Percentiles rank a stretch among this genome's conserved stretches.
These are phyloP conservation scores for Gymnopilus dilepis DNA, from an alignment of 768 basidiomycete genomes.

Conservation along the genomic window DNA sequence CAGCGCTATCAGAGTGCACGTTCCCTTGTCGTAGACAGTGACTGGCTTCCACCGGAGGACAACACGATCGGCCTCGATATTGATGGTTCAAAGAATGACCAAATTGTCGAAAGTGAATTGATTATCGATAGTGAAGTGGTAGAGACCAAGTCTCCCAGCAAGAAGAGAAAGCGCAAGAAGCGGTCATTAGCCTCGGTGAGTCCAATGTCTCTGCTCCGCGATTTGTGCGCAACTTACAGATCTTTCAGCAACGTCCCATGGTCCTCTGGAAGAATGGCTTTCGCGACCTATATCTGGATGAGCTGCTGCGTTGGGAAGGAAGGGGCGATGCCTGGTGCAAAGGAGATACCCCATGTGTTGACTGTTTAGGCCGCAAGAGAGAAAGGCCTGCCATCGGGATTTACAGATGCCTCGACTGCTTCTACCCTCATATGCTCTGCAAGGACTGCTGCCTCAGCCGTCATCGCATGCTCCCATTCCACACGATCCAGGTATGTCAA, in stretches of 20 bases:
- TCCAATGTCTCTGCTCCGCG: too few species aligned
- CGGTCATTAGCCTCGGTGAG: not conserved
- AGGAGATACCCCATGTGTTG: not conserved
- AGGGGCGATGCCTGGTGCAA: slow-evolving; percentile 3
- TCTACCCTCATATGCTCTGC: slow-evolving; percentile 7
- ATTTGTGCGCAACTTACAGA: not conserved
- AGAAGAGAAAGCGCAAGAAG: not conserved
- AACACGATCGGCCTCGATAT: not conserved
- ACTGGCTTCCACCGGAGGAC: not conserved
- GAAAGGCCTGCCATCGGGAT: not conserved
- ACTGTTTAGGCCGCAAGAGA: not conserved
- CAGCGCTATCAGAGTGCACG: not conserved
- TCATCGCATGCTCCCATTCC: not conserved
- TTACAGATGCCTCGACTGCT: slow-evolving; percentile 11
- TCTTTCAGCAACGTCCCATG: slow-evolving; percentile 2
- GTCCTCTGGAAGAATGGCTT: slow-evolving; percentile 5
- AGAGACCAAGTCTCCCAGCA: not conserved
- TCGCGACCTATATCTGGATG: slow-evolving; percentile 10
- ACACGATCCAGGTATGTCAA: not conserved
- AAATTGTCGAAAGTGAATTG: too few species aligned
- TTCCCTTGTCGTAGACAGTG: not conserved
- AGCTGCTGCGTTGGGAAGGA: slow-evolving; percentile 5
- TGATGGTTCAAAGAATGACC: not conserved
- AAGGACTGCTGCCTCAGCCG: slow-evolving; percentile 6
- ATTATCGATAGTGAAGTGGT: too few species aligned